These are phyloP conservation scores for Ceratocystis alfenasii DNA, from an alignment of 2,329 filamentous ascomycete genomes.

Conservation along the genomic window DNA sequence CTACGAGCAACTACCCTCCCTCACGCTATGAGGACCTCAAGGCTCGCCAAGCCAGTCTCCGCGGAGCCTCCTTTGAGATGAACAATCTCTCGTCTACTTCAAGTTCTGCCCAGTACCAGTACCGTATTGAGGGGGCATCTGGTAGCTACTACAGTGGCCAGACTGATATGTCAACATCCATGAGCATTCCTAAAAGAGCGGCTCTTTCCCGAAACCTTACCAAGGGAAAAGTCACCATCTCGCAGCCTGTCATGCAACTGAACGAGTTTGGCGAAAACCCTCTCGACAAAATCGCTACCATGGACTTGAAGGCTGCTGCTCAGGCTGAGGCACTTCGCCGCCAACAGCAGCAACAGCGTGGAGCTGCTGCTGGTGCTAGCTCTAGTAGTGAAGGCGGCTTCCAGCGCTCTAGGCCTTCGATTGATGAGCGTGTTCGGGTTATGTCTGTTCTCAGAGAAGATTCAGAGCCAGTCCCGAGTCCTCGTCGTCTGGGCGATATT, in stretches of 20 bases:
- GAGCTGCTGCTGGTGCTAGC: not conserved
- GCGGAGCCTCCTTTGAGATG: conserved; percentile 11
- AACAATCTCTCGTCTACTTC: conserved; percentile 7
- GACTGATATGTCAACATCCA: conserved; percentile 25
- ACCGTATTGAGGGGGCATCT: conserved; percentile 10
- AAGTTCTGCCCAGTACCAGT: conserved; percentile 13
- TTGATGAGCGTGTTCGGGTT: conserved; percentile 21
- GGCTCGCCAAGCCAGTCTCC: conserved; percentile 24
- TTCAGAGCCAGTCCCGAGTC: conserved; percentile 18
- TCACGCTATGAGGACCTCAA: conserved; percentile 41
- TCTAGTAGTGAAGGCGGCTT: conserved; percentile 6
- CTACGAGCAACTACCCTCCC: conserved; percentile 35
- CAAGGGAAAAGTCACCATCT: conserved; percentile 37
- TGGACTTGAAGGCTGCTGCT: conserved; percentile 40
- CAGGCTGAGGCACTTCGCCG: conserved; percentile 37
- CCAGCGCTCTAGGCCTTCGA: conserved; percentile 19
- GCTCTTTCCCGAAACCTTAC: conserved; percentile 22
- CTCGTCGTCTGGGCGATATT: conserved; percentile 1
- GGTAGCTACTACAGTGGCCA: conserved; percentile 16
- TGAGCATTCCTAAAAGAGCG: conserved; percentile 23
- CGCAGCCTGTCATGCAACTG: conserved; percentile 36
- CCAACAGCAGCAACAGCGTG: conserved; percentile 26
- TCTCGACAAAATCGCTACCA: conserved; percentile 36
- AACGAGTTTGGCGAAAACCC: conserved; percentile 31
- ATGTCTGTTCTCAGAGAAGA: conserved; percentile 22